Conservation (phyloP, 2,329 filamentous ascomycete genomes). For the Phaeosphaeria sp. region DNA sequence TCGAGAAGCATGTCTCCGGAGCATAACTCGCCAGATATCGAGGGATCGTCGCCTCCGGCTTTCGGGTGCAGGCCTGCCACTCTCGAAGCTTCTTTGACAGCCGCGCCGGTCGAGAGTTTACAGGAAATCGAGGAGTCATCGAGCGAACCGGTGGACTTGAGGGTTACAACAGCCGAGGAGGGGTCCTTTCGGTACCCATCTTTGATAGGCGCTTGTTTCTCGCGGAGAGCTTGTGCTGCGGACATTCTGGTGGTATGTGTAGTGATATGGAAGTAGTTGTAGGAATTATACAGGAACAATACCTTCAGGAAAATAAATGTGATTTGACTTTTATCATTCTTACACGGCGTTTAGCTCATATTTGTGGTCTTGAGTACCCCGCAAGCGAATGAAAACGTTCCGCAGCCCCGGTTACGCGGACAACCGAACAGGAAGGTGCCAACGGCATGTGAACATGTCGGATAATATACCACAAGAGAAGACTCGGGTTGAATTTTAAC, state of each 20-base stretch:
- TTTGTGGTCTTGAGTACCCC: constrained; percentile 19
- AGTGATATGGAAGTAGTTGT: not conserved
- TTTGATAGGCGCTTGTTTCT: constrained; percentile 59
- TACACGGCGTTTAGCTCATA: constrained; percentile 4
- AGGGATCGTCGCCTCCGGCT: constrained; percentile 53
- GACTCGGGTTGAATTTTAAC: not conserved
- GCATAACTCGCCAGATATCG: constrained; percentile 57
- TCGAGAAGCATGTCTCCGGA: constrained; percentile 60
- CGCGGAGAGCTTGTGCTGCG: constrained; percentile 49
- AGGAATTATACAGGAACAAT: not conserved
- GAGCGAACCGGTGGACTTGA: constrained; percentile 54
- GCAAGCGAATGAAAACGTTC: constrained; percentile 25
- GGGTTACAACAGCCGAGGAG: constrained; percentile 54
- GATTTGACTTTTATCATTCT: not conserved
- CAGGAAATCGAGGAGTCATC: constrained; percentile 56
- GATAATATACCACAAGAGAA: not conserved
- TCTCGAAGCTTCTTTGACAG: constrained; percentile 49
- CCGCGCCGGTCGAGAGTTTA: constrained; percentile 53
- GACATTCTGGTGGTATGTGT: constrained; percentile 26
- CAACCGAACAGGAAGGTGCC: constrained; percentile 15
- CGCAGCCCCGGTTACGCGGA: constrained; percentile 26
- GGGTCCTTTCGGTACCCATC: constrained; percentile 54
- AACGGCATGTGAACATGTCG: not conserved
- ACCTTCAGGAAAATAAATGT: not conserved
- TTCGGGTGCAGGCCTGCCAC: constrained; percentile 57